Evolutionary conservation across 352 stramenopile species (phyloP).

Genomic region (Pythium aphanidermatum): DNA sequence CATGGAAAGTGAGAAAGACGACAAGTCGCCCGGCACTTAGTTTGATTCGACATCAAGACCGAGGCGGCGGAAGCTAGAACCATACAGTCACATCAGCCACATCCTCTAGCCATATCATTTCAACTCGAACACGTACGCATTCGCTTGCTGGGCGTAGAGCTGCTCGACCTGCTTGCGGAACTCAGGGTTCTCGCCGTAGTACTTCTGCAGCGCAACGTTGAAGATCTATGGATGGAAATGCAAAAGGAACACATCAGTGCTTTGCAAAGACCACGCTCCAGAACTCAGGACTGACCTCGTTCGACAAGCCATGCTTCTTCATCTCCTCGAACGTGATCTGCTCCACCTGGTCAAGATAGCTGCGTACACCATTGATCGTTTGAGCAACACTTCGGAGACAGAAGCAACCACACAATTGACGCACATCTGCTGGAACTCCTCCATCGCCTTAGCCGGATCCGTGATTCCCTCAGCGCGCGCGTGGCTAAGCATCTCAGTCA

Average conservation of each 20-base stretch:
- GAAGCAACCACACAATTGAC: background rate
- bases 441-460: constrained; percentile 57
- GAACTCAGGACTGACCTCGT: constrained; percentile 30
- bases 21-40: constrained; percentile 2
- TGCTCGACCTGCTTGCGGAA: constrained; percentile 68
- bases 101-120: too few species aligned
- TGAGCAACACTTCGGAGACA: background rate
- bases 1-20: background rate
- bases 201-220: constrained; percentile 63
- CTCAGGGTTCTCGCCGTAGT: constrained; percentile 46
- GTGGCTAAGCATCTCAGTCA: constrained; percentile 69
- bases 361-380: background rate
- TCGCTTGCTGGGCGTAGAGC: constrained; percentile 63
- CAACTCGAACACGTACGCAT: constrained; percentile 41
- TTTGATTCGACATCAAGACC: constrained; percentile 49
- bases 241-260: too few species aligned
- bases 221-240: too few species aligned
- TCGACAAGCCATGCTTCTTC: constrained; percentile 53
- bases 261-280: too few species aligned
- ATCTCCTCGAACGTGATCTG: constrained; percentile 60
- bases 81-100: too few species aligned
- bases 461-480: constrained; percentile 66
- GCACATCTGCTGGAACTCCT: constrained; percentile 72
- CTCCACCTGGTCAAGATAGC: constrained; percentile 66
- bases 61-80: constrained; percentile 58